Evolutionary conservation across 2,329 filamentous ascomycete species (phyloP), one percentile per base, ranked within the genome.

Genomic region (Penicillium sp.): DNA sequence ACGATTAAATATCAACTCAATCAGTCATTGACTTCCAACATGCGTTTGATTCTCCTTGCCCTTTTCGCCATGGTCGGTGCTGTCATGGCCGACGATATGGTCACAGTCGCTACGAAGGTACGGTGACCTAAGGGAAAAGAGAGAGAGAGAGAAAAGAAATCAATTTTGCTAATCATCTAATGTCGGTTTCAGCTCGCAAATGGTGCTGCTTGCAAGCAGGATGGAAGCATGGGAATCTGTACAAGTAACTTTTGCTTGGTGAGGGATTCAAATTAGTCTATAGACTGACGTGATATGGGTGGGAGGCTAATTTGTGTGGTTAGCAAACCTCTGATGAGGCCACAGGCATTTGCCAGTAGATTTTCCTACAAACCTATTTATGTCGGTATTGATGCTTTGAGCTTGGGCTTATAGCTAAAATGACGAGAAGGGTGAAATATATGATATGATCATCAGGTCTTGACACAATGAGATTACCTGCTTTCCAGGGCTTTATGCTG

Each of bases 171-270:
- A 51, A 19, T 27, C 14, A 31, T 10, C 8, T 44, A 9, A 44
- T 52, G 16, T 16, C 4, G 3, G 2, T 31, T n/a, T 48, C 11
- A 55, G 47, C 31, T 55, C 21, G 26, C 53, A 23, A 45, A 13
- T 13, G 53, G 53, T 6, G 37, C 35, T 23, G 27, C 53, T 14
- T 55, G 53, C 13, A 46, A 44, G 14, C 31, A 50, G 11, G 53
- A 55, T 39, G 53, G 53, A 31, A 55, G 53, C 11, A 55, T 55
- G 29, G 53, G 53, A 25, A 39, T 45, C 10, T 55, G 53, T 23
- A 39, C 31, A 29, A 55, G 53, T 35, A 45, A 45, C 21, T 55
- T 55, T 39, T 55, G 53, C 23, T 26, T 55, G 47, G 53, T 55
- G 31, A 14, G 53, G 44, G 25, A 26, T 3, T 35, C 14, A 13